A percentile compares a stretch with the other conserved stretches of the same genome.
Evolutionary conservation across 352 stramenopile species (phyloP).

Genomic region (Globisporangium uncinulatum): DNA sequence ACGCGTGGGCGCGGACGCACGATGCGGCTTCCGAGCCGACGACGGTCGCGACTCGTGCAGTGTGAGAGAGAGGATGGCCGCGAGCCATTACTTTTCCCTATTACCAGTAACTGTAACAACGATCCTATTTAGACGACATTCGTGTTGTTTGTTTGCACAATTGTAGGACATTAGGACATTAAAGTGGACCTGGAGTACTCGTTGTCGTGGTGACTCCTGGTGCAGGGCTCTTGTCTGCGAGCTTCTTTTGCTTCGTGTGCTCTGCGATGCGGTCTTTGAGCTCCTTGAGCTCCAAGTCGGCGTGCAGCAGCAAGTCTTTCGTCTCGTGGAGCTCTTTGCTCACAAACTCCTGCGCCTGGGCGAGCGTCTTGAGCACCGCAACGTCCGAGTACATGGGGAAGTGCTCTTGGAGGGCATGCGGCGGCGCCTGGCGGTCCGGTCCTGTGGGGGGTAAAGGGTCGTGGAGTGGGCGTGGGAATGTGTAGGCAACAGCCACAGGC

Average conservation of each 20-base stretch:
- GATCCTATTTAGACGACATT: conserved; percentile 3
- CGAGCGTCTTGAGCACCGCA: conserved; percentile 79
- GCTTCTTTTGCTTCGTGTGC: conserved; percentile 74
- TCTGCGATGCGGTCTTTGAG: conserved; percentile 70
- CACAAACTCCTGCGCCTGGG: conserved; percentile 80
- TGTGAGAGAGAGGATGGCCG: conserved; percentile 3
- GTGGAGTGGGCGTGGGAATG: background rate
- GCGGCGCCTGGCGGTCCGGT: conserved; percentile 57
- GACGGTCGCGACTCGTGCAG: conserved; percentile 1
- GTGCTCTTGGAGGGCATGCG: conserved; percentile 74
- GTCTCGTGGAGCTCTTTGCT: conserved; percentile 62
- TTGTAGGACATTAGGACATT: too few species aligned
- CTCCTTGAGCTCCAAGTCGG: conserved; percentile 70
- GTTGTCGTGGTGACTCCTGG: background rate
- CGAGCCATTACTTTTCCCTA: background rate
- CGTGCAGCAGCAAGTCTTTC: conserved; percentile 59
- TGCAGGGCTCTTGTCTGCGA: conserved; percentile 42
- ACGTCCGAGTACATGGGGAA: conserved; percentile 88
- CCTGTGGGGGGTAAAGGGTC: conserved; percentile 11
- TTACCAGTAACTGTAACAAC: background rate
- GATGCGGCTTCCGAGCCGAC: conserved; percentile 3
- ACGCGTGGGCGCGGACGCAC: conserved; percentile 34
- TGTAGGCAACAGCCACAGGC: background rate
- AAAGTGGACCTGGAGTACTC: background rate
- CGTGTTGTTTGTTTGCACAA: too few species aligned